A percentile compares a stretch with the other conserved stretches of the same genome.
phyloP scores from a whole-genome alignment of 2,329 filamentous ascomycete genomes.

The Beauveria pseudobassiana region DNA sequence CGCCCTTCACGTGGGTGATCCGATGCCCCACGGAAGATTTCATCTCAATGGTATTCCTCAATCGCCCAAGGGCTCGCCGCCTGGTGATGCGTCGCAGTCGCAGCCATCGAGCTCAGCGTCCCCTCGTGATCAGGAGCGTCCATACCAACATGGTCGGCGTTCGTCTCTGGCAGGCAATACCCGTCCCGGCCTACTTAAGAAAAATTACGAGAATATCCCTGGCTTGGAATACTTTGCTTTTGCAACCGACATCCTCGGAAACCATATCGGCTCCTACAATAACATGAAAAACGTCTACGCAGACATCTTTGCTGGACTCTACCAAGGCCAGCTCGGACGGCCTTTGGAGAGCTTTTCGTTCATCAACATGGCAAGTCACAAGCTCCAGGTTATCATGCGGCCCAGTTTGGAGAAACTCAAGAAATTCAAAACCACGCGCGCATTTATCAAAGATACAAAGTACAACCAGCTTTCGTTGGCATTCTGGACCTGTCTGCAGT shows the following conservation, averaged over 20 bases:
- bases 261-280: constrained; percentile 69
- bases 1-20: constrained; percentile 37
- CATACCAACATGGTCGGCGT: constrained; percentile 36
- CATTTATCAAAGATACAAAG: constrained; percentile 34
- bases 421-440: constrained; percentile 28
- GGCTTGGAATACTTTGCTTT: constrained; percentile 85
- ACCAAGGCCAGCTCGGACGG: constrained; percentile 79
- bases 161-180: constrained; percentile 41
- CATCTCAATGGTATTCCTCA: constrained; percentile 44
- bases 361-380: constrained; percentile 49
- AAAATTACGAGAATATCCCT: constrained; percentile 78
- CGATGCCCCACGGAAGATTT: constrained; percentile 25
- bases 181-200: constrained; percentile 27
- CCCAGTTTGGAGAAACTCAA: constrained; percentile 48
- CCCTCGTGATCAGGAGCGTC: constrained; percentile 42
- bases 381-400: constrained; percentile 66
- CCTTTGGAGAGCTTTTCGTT: constrained; percentile 75
- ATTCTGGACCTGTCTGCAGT: constrained; percentile 89
- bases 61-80: constrained; percentile 49
- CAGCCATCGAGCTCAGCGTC: constrained; percentile 45
- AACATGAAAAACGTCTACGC: constrained; percentile 80
- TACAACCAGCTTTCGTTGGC: constrained; percentile 63
- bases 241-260: constrained; percentile 79
- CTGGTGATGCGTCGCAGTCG: constrained; percentile 34
- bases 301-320: constrained; percentile 76